These are phyloP conservation scores for Xerocomellus amylosporus DNA, from an alignment of 768 basidiomycete genomes.

Conservation along the genomic window DNA sequence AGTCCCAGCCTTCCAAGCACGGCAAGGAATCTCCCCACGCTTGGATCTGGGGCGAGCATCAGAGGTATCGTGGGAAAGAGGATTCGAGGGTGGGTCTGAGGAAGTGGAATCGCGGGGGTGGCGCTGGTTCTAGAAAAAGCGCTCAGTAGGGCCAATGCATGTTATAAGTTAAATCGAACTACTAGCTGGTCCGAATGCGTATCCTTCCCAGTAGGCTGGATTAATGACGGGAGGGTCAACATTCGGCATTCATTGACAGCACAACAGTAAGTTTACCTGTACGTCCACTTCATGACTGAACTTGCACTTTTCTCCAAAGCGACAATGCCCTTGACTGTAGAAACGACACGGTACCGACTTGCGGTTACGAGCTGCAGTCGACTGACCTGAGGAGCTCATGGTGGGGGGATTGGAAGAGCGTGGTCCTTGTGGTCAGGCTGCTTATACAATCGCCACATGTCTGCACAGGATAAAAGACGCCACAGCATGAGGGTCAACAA, in stretches of 20 bases:
- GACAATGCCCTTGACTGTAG: conserved; percentile 26
- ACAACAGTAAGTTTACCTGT: conserved; percentile 1
- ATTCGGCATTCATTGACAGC: background rate
- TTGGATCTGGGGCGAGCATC: conserved; percentile 22
- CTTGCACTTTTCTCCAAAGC: conserved; percentile 26
- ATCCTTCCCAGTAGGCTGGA: background rate
- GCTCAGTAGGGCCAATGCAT: background rate
- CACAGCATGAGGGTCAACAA: too few species aligned
- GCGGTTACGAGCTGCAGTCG: background rate
- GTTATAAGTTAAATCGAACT: background rate
- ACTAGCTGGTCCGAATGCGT: background rate
- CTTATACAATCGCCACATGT: background rate
- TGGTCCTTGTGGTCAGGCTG: background rate
- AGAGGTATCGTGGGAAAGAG: conserved; percentile 6
- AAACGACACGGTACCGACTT: conserved; percentile 20
- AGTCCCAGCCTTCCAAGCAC: conserved; percentile 37
- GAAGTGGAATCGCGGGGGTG: background rate
- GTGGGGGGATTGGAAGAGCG: background rate
- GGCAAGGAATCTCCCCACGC: conserved; percentile 21
- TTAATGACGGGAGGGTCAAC: background rate
- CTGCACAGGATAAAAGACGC: background rate
- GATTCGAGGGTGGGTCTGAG: background rate
- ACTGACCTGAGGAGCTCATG: conserved; percentile 7
- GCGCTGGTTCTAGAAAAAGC: background rate
- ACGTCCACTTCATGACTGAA: conserved; percentile 17